phyloP scores from a whole-genome alignment of 169 alveolate genomes.

The Plasmodium yoelii region DNA sequence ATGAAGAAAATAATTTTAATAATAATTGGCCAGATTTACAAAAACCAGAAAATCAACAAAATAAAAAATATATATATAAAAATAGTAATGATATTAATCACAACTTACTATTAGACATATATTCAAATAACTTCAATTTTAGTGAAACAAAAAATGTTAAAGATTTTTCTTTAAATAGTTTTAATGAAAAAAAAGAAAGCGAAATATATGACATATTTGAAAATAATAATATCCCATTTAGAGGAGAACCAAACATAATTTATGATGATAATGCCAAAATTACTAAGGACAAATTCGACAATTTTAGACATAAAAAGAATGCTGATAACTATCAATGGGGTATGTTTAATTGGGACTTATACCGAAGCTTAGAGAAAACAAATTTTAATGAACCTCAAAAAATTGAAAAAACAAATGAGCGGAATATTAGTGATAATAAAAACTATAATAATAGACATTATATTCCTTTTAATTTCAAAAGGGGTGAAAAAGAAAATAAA shows the following conservation, averaged over 20 bases:
- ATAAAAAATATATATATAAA: neutral
- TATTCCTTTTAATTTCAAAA: neutral
- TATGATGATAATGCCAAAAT: too few relatives aligned
- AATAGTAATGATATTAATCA: neutral
- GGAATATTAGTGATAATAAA: neutral
- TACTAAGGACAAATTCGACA: too few relatives aligned
- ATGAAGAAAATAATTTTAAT: slow-evolving; percentile 11
- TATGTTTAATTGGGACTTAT: too few relatives aligned
- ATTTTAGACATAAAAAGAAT: too few relatives aligned
- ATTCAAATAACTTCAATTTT: slow-evolving; percentile 27
- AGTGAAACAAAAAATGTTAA: neutral
- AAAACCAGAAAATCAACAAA: slow-evolving; percentile 6
- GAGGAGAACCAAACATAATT: too few relatives aligned
- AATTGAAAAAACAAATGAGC: too few relatives aligned
- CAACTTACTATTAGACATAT: slow-evolving; percentile 31
- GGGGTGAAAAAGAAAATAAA: neutral
- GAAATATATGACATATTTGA: neutral
- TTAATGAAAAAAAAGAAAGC: slow-evolving; percentile 27
- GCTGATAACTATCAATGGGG: too few relatives aligned
- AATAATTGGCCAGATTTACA: slow-evolving; percentile 11
- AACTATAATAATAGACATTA: neutral
- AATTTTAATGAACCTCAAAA: too few relatives aligned
- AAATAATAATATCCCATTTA: neutral
- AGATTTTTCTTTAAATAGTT: neutral
- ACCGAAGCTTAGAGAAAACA: too few relatives aligned